A percentile compares a stretch with the other conserved stretches of the same genome.
Evolutionary conservation across 2,329 filamentous ascomycete species (phyloP).

Genomic region (Sordariomycetes sp.): DNA sequence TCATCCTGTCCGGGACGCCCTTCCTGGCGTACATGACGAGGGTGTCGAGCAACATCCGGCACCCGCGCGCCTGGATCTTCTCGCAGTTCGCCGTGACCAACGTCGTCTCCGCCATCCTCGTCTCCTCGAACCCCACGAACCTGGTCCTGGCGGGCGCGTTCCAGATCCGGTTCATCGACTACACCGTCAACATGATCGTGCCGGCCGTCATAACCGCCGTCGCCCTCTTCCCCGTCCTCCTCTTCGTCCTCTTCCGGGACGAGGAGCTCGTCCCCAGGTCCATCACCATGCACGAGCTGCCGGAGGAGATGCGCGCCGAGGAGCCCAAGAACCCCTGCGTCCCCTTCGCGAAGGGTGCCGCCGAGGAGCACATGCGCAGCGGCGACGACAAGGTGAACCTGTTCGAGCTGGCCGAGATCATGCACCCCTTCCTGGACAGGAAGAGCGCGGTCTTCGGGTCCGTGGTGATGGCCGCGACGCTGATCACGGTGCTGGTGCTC

Average conservation of each 20-base stretch:
- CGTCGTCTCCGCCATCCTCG: constrained; percentile 63
- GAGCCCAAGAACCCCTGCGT: constrained; percentile 65
- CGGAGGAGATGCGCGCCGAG: constrained; percentile 40
- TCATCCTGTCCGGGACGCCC: constrained; percentile 63
- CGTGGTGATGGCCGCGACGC: constrained; percentile 54
- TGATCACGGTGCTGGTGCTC: constrained; percentile 53
- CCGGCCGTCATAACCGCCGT: constrained; percentile 59
- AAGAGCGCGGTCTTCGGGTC: constrained; percentile 53
- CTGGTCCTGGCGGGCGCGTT: constrained; percentile 65
- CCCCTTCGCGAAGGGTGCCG: constrained; percentile 46
- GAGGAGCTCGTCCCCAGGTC: constrained; percentile 51
- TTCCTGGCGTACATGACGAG: constrained; percentile 71
- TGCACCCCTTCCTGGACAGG: constrained; percentile 66
- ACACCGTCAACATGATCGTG: constrained; percentile 70
- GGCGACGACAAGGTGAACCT: constrained; percentile 36
- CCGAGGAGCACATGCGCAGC: constrained; percentile 37
- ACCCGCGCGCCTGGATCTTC: constrained; percentile 63
- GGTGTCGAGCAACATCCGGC: constrained; percentile 60
- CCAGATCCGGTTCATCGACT: constrained; percentile 58
- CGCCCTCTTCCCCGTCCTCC: constrained; percentile 56
- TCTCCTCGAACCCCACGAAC: constrained; percentile 71
- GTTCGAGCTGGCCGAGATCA: constrained; percentile 58
- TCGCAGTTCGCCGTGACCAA: constrained; percentile 64
- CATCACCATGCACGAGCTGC: constrained; percentile 59
- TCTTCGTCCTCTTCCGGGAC: constrained; percentile 59